These are phyloP conservation scores for Zizania latifolia DNA, from an alignment of 176 grass and related monocot genomes.

Conservation along the genomic window DNA sequence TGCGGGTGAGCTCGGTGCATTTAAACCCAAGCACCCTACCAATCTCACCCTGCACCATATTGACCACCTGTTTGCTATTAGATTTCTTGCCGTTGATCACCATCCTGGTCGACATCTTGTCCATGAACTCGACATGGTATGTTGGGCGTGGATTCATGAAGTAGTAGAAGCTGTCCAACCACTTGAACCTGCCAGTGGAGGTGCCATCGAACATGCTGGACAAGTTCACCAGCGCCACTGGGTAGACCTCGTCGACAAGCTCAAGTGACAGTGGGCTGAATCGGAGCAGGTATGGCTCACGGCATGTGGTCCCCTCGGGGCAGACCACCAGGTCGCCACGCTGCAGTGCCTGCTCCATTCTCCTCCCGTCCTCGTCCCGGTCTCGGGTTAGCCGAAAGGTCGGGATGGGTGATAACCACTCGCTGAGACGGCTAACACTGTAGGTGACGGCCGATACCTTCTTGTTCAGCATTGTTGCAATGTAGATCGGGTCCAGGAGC, in stretches of 20 bases:
- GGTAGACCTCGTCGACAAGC: conserved; percentile 42
- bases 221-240: conserved; percentile 51
- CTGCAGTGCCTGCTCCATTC: conserved; percentile 45
- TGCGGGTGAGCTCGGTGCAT: conserved; percentile 58
- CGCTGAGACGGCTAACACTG: conserved; percentile 60
- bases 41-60: conserved; percentile 62
- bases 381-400: conserved; percentile 63
- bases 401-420: conserved; percentile 62
- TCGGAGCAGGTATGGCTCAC: conserved; percentile 66
- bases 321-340: conserved; percentile 63
- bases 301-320: conserved; percentile 90
- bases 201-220: conserved; percentile 77
- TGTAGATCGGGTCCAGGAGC: conserved; percentile 69
- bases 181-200: conserved; percentile 50
- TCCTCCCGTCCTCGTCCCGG: conserved; percentile 45
- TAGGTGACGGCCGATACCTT: conserved; percentile 57
- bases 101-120: conserved; percentile 34
- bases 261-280: conserved; percentile 70
- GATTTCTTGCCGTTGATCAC: conserved; percentile 16
- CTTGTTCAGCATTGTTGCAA: conserved; percentile 52
- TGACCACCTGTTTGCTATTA: conserved; percentile 52
- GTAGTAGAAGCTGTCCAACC: conserved; percentile 70
- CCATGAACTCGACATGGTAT: conserved; percentile 57
- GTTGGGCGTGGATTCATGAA: conserved; percentile 64
- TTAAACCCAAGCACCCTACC: conserved; percentile 45